Evolutionary conservation across 1,284 basidiomycete genomes (phyloP).

Genomic region (Ganoderma leucocontextum): DNA sequence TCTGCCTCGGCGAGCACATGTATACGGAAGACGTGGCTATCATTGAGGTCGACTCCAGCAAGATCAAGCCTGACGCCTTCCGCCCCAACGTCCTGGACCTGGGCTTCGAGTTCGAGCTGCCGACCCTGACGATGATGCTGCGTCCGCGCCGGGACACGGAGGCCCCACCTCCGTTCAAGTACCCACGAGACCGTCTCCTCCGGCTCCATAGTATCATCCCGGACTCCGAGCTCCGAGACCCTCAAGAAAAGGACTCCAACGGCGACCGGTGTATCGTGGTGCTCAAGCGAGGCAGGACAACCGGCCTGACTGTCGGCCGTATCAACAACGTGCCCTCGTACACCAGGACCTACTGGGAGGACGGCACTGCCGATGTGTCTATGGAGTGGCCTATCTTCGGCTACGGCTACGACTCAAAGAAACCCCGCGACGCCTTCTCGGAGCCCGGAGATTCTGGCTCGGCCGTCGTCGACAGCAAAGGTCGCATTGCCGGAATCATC

Average conservation of each 20-base stretch:
- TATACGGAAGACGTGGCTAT: conserved; percentile 47
- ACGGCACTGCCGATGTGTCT: conserved; percentile 23
- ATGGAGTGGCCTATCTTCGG: conserved; percentile 36
- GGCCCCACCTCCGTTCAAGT: not conserved
- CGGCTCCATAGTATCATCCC: not conserved
- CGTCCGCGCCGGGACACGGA: not conserved
- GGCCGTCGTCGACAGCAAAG: conserved; percentile 32
- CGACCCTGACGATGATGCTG: not conserved
- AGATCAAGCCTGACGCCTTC: conserved; percentile 29
- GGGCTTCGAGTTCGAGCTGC: not conserved
- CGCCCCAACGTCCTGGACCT: conserved; percentile 1
- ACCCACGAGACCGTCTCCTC: not conserved
- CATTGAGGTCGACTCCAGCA: conserved; percentile 43
- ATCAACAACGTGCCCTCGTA: conserved; percentile 35
- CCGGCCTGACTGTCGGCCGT: conserved; percentile 33
- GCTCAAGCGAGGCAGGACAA: conserved; percentile 24
- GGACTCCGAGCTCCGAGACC: not conserved
- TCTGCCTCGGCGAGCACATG: conserved; percentile 30
- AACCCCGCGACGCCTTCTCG: conserved; percentile 33
- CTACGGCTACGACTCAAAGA: conserved; percentile 19
- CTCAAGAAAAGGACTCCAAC: not conserved
- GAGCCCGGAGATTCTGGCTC: conserved; percentile 40
- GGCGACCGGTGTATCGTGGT: not conserved
- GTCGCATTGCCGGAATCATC: conserved; percentile 37
- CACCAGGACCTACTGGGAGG: conserved; percentile 30